Evolutionary conservation across 2,329 filamentous ascomycete genomes (phyloP).

Genomic region (Lachnellula hyalina): DNA sequence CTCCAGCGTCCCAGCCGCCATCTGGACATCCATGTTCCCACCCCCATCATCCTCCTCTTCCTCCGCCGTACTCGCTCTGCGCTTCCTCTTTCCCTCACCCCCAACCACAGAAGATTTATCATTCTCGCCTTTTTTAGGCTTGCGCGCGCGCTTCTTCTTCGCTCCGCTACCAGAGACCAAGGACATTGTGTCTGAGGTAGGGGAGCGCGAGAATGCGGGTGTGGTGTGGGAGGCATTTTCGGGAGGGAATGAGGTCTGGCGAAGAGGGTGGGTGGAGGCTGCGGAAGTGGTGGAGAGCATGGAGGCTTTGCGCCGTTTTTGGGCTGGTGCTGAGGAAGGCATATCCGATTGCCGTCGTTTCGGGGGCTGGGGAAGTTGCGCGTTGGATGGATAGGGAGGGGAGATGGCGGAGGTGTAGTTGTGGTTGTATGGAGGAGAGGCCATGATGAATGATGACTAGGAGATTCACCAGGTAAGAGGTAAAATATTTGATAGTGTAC

Average conservation of each 20-base stretch:
- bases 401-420: constrained; percentile 38
- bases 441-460: constrained; percentile 18
- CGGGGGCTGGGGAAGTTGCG: constrained; percentile 48
- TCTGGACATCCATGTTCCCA: constrained; percentile 48
- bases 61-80: constrained; percentile 38
- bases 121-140: constrained; percentile 52
- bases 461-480: neutral
- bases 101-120: constrained; percentile 43
- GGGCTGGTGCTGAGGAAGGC: constrained; percentile 40
- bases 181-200: constrained; percentile 56
- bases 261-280: constrained; percentile 60
- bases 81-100: constrained; percentile 36
- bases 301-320: constrained; percentile 69
- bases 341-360: constrained; percentile 60
- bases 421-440: constrained; percentile 26
- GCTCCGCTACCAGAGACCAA: constrained; percentile 52
- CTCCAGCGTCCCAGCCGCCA: constrained; percentile 58
- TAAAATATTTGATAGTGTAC: neutral
- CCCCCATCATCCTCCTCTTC: constrained; percentile 50
- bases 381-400: constrained; percentile 47
- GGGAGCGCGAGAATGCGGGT: constrained; percentile 53
- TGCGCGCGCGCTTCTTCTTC: constrained; percentile 58
- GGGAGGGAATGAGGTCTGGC: constrained; percentile 76
- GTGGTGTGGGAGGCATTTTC: constrained; percentile 39
- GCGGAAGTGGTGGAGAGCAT: constrained; percentile 50